Conservation (phyloP, 805 yeast species). For the Starmerella vitae region DNA sequence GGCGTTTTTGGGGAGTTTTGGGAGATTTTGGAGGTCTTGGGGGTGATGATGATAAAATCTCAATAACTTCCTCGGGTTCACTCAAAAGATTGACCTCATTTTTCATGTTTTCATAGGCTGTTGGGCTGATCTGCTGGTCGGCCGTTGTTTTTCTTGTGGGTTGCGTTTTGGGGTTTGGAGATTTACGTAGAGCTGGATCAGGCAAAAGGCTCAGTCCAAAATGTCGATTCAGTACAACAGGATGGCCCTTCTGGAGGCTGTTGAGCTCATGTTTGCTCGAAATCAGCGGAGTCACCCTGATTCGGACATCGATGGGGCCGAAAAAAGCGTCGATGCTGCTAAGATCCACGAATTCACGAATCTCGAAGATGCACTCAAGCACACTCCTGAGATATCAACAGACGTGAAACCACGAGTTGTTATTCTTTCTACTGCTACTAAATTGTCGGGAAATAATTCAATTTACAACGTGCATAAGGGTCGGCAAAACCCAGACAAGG, state of each 20-base stretch:
- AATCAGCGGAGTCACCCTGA: conserved; percentile 8
- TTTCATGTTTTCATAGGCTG: no score
- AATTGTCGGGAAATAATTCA: background rate
- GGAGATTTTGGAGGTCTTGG: background rate
- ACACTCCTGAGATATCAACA: conserved; percentile 1
- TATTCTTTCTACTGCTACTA: conserved; percentile 9
- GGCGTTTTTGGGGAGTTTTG: conserved; percentile 2
- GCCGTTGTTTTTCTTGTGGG: background rate
- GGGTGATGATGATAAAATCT: conserved; percentile 10
- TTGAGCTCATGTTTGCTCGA: conserved; percentile 10
- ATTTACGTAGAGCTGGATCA: no score
- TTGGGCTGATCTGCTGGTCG: background rate
- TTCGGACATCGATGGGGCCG: conserved; percentile 9
- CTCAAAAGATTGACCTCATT: conserved; percentile 7
- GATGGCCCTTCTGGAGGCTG: conserved; percentile 6
- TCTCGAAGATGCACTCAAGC: conserved; percentile 13
- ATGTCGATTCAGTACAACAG: conserved; percentile 8
- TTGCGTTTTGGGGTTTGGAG: no score
- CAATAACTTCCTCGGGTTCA: conserved; percentile 8
- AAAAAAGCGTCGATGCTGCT: conserved; percentile 7
- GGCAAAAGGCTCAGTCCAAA: background rate
- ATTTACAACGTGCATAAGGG: conserved; percentile 66
- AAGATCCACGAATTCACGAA: conserved; percentile 11
- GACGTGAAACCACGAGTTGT: conserved; percentile 17
- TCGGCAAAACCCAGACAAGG: conserved; percentile 57